Evolutionary conservation across 1,139 yeast species (phyloP).

Genomic region (Geotrichum macrosporum): DNA sequence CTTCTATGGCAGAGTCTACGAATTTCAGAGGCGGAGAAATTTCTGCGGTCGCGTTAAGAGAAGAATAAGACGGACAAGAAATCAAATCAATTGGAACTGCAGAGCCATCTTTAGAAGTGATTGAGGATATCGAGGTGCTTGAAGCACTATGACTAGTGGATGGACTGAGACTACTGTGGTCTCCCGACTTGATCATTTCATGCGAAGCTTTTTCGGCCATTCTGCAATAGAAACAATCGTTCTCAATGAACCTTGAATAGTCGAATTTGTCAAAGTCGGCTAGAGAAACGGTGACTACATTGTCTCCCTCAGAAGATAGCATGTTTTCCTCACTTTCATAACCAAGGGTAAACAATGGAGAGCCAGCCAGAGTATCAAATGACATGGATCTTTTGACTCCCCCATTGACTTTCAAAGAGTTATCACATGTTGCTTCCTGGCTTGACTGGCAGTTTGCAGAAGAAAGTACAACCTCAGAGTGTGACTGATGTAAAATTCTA

Average conservation of each 20-base stretch:
- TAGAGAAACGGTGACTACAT: slow-evolving; percentile 5
- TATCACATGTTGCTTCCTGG: too few species aligned
- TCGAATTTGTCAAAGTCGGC: slow-evolving; percentile 10
- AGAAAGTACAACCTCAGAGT: slow-evolving; percentile 6
- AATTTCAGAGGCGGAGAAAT: too few species aligned
- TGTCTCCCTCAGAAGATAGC: too few species aligned
- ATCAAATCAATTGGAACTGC: not conserved
- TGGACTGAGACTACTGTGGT: not conserved
- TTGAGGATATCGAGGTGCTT: not conserved
- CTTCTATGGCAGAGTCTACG: too few species aligned
- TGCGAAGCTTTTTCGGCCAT: not conserved
- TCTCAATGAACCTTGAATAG: too few species aligned
- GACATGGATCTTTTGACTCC: slow-evolving; percentile 4
- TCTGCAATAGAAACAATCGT: too few species aligned
- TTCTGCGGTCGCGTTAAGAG: not conserved
- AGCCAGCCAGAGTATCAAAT: slow-evolving; percentile 1
- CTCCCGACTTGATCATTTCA: not conserved
- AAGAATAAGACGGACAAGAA: not conserved
- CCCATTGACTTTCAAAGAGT: too few species aligned
- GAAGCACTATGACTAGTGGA: not conserved
- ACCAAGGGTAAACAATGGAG: not conserved
- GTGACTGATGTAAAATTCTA: not conserved
- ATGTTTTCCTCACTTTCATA: not conserved
- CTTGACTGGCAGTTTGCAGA: not conserved
- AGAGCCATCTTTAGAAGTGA: not conserved